Evolutionary conservation across 1,284 basidiomycete genomes (phyloP), one percentile per base, ranked within the genome.

Genomic region (Puccinia horiana): DNA sequence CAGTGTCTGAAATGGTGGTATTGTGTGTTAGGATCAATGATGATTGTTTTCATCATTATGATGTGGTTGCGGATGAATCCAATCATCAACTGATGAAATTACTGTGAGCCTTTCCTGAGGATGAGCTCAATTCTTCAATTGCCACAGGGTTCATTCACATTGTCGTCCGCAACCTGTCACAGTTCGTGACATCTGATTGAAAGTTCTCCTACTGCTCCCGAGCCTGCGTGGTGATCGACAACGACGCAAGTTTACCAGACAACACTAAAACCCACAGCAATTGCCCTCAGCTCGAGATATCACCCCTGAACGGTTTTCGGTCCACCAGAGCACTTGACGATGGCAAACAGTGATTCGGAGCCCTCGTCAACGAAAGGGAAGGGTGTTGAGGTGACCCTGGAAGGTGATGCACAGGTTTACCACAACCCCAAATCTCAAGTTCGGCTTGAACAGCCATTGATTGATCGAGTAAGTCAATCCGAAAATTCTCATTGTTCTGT

Each of bases 321-420:
- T 70, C 3, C 16, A 70, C 37, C 14, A 44, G 32, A 49, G 69
- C 29, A 70, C 2, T 12, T 35, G 14, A 54, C 11, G 70, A 73
- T 73, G 70, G 70, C 9, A 18, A 52, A 73, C 26, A 37, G 26
- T 49, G 32, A 52, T 44, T 35, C 70, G 29, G 52, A 49, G 49
- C 12, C 11, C 20, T 9, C 47, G 29, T 37, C 70, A 35, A 35
- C 8, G 37, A 73, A 76, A 61, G 56, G 74, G 0, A 76, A 76
- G 56, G 74, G n/a, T 1, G 74, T 56, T 40, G 35, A 52, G 40
- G 56, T 56, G n/a, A 56, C n/a, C 8, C 26, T 61, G 54, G 67
- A 80, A 26, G 65, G 67, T 37, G 67, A 72, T 44, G 78, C 56
- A 54, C 78, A 73, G 56, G 67, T 80, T 58, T 80, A 80, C 42